Conservation (phyloP, 2,329 filamentous ascomycete species). For the Sporothrix inflata region DNA sequence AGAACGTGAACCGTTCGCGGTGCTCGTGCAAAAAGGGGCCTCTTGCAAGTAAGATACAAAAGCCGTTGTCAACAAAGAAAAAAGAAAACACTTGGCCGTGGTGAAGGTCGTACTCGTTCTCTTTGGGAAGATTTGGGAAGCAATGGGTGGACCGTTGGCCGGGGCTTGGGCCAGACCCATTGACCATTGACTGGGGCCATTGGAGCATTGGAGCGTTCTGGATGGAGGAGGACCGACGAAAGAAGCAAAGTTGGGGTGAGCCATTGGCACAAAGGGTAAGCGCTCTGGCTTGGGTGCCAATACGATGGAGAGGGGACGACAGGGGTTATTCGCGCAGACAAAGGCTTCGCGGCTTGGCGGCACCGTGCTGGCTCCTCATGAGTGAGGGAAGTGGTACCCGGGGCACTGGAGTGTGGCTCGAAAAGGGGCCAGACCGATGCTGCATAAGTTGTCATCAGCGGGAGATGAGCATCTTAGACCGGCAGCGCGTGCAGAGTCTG, state of each 20-base stretch:
- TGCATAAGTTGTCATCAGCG: constrained; percentile 29
- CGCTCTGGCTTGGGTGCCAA: constrained; percentile 17
- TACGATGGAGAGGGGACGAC: constrained; percentile 17
- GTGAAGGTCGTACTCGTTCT: background rate
- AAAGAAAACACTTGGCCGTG: background rate
- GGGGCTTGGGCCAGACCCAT: constrained; percentile 7
- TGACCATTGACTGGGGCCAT: constrained; percentile 3
- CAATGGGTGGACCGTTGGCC: constrained; percentile 19
- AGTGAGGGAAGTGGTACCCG: constrained; percentile 1
- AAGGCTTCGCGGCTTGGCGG: constrained; percentile 20
- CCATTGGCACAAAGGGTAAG: constrained; percentile 13
- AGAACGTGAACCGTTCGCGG: background rate
- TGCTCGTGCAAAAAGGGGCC: background rate
- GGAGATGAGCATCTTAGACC: constrained; percentile 27
- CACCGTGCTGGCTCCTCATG: background rate
- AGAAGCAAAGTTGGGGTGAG: constrained; percentile 17
- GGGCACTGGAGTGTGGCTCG: constrained; percentile 17
- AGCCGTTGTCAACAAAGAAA: constrained; percentile 5
- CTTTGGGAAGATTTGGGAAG: constrained; percentile 18
- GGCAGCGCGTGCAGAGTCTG: constrained; percentile 9
- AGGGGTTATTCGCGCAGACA: constrained; percentile 10
- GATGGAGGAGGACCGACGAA: constrained; percentile 10
- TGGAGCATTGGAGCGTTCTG: constrained; percentile 12
- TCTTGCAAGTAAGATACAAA: background rate
- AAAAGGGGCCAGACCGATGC: constrained; percentile 26